Evolutionary conservation across 805 yeast species (phyloP).

Genomic region (Alloascoidea africana): DNA sequence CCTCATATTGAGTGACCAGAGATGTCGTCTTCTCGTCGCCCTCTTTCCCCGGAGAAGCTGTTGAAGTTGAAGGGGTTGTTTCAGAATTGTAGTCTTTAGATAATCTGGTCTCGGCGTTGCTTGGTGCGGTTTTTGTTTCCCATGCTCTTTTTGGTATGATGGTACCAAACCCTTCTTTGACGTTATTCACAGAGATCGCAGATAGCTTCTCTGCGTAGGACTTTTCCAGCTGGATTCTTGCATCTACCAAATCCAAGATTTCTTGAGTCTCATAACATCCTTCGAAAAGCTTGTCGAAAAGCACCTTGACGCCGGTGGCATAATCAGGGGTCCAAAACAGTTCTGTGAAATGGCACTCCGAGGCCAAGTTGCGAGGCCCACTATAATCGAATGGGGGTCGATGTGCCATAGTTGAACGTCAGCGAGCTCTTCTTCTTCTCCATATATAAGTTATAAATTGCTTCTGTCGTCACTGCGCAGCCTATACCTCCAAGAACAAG

Average conservation of each 20-base stretch:
- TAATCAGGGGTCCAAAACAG: conserved; percentile 1
- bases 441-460: no score
- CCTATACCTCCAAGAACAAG: no score
- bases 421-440: no score
- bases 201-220: not conserved
- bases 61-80: no score
- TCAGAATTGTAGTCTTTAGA: no score
- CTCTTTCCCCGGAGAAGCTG: no score
- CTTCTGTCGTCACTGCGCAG: no score
- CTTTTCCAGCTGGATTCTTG: not conserved
- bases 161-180: conserved; percentile 1
- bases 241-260: not conserved
- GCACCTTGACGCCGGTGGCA: not conserved
- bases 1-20: not conserved
- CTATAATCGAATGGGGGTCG: no score
- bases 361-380: no score
- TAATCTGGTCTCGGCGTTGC: no score
- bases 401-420: no score
- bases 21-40: not conserved
- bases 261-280: not conserved
- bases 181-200: not conserved
- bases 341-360: not conserved
- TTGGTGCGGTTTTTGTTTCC: no score
- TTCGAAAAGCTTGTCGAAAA: not conserved
- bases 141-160: not conserved